These are phyloP conservation scores for Penicillium verrucosum DNA, from an alignment of 2,329 filamentous ascomycete genomes.

Conservation along the genomic window DNA sequence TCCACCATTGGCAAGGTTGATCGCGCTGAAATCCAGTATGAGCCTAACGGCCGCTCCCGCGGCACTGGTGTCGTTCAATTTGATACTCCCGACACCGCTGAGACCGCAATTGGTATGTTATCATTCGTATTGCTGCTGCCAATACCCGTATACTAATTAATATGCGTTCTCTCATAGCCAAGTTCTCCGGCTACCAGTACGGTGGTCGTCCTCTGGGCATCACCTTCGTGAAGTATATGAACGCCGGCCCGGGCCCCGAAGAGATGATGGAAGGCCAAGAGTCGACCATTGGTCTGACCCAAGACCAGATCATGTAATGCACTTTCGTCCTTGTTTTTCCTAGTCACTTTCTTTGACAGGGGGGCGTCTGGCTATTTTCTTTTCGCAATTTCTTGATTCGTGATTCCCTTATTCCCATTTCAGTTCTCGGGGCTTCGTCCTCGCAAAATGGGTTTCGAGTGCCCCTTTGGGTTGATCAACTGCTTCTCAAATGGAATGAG, in stretches of 20 bases:
- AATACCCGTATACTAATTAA: slow-evolving; percentile 24
- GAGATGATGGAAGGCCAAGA: slow-evolving; percentile 83
- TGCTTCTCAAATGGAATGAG: slow-evolving; percentile 3
- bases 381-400: slow-evolving; percentile 10
- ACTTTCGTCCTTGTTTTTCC: slow-evolving; percentile 3
- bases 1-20: slow-evolving; percentile 97
- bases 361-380: slow-evolving; percentile 1
- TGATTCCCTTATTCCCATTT: slow-evolving; percentile 26
- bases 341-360: slow-evolving; percentile 7
- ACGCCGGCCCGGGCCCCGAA: slow-evolving; percentile 58
- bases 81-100: slow-evolving; percentile 75
- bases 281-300: slow-evolving; percentile 68
- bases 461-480: slow-evolving; percentile 6
- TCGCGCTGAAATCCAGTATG: slow-evolving; percentile 98
- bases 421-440: slow-evolving; percentile 5
- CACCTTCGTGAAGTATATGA: slow-evolving; percentile 90
- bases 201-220: slow-evolving; percentile 90
- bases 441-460: slow-evolving; percentile 9
- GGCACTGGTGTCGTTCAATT: slow-evolving; percentile 97
- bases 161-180: slow-evolving; percentile 51
- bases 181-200: slow-evolving; percentile 97
- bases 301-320: slow-evolving; percentile 92
- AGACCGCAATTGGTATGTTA: slow-evolving; percentile 74
- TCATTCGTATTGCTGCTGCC: not conserved
- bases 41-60: slow-evolving; percentile 90